Conservation (phyloP, 2,329 filamentous ascomycete genomes). For the Aspergillus costaricaensis region DNA sequence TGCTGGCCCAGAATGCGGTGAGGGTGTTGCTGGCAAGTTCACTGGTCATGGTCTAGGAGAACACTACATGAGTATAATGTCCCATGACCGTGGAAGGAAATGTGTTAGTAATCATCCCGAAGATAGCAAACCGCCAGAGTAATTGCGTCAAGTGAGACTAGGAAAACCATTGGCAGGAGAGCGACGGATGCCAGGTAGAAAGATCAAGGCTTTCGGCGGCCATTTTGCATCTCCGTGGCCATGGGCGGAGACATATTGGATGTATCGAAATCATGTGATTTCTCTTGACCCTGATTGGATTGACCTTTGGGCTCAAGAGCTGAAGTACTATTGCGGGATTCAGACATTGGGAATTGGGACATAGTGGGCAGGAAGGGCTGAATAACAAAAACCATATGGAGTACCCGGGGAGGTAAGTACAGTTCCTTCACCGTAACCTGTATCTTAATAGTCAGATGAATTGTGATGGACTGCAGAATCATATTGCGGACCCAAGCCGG, state of each 20-base stretch:
- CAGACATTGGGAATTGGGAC: background rate
- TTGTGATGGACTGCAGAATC: too few relatives aligned
- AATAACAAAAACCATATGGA: too few relatives aligned
- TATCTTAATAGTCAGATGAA: too few relatives aligned
- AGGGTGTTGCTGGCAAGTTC: background rate
- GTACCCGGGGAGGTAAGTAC: too few relatives aligned
- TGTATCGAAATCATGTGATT: background rate
- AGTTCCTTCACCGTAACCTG: too few relatives aligned
- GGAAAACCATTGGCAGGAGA: background rate
- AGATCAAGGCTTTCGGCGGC: background rate
- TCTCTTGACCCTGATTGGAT: background rate
- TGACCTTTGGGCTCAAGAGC: background rate
- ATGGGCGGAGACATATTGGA: background rate
- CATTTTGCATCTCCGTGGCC: background rate
- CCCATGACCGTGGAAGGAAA: too few relatives aligned
- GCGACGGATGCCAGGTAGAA: background rate
- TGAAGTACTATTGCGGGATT: background rate
- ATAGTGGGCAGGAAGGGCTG: background rate
- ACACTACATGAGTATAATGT: background rate
- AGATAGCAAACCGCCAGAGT: background rate
- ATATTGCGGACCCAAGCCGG: too few relatives aligned
- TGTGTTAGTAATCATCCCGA: too few relatives aligned
- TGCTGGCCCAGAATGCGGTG: background rate
- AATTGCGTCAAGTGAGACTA: background rate
- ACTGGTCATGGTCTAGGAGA: background rate